Evolutionary conservation across 805 yeast species (phyloP).

Genomic region (Metschnikowia peoriensis): DNA sequence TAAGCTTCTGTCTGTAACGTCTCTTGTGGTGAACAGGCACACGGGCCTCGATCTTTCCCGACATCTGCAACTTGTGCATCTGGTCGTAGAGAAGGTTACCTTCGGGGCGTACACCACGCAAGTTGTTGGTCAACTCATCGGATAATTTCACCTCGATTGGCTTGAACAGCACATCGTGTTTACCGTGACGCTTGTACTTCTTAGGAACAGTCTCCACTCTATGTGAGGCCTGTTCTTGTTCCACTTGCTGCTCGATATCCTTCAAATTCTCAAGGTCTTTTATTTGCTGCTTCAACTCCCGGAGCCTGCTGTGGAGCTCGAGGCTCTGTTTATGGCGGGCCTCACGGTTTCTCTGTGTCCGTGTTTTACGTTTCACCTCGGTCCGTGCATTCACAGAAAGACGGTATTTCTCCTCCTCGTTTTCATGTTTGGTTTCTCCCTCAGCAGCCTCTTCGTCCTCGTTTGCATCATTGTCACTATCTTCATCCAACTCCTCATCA

Average conservation of each 20-base stretch:
- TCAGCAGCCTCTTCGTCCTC: slow-evolving; percentile 39
- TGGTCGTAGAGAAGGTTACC: slow-evolving; percentile 84
- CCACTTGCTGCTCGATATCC: slow-evolving; percentile 28
- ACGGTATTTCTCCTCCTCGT: slow-evolving; percentile 34
- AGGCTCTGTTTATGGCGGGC: slow-evolving; percentile 59
- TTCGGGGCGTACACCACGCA: slow-evolving; percentile 84
- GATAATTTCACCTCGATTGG: slow-evolving; percentile 78
- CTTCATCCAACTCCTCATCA: slow-evolving; percentile 48
- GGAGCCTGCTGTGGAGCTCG: slow-evolving; percentile 54
- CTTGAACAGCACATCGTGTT: slow-evolving; percentile 40
- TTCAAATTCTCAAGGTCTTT: slow-evolving; percentile 48
- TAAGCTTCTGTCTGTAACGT: slow-evolving; percentile 68
- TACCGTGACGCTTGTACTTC: slow-evolving; percentile 34
- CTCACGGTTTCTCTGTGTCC: slow-evolving; percentile 70
- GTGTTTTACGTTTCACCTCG: slow-evolving; percentile 67
- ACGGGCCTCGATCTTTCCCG: slow-evolving; percentile 86
- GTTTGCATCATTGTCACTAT: slow-evolving; percentile 29
- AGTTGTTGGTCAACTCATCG: slow-evolving; percentile 82
- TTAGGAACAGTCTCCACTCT: slow-evolving; percentile 21
- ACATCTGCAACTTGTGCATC: slow-evolving; percentile 74
- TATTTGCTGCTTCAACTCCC: slow-evolving; percentile 58
- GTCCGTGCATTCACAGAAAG: slow-evolving; percentile 76
- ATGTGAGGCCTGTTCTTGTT: slow-evolving; percentile 30
- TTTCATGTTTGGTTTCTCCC: slow-evolving; percentile 28
- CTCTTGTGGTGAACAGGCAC: slow-evolving; percentile 63